Evolutionary conservation across 2,329 filamentous ascomycete species (phyloP), one percentile per base, ranked within the genome.

Genomic region (Trichoderma sp.): DNA sequence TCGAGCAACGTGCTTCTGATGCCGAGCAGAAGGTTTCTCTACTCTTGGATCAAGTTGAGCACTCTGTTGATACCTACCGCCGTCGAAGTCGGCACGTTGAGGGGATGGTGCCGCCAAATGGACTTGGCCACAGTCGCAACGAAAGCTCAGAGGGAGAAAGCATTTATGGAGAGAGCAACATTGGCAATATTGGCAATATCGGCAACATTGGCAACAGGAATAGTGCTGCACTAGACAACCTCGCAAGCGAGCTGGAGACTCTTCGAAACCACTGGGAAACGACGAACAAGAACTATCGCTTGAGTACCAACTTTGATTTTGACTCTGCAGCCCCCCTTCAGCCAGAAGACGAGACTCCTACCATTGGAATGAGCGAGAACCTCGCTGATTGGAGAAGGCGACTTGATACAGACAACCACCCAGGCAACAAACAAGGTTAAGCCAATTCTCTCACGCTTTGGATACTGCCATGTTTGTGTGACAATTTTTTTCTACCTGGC

Each of bases 11-110:
- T 54, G 95, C 94, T 6, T 85, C 88, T 63, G 95, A 97, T 78
- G 96, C 96, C 1, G 96, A 99, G 81, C 90, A 92, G 72, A 97
- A 97, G 76, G 96, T 99, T 26, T 93, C 92, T 37, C 87, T 97
- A 75, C 88, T 99, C 60, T 89, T 99, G 14, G 94, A 98, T 78
- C 95, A 98, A 77, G 94, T 99, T 46, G 95, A 97, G 79, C 89
- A 90, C 51, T 97, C 93, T 4, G 96, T 99, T 18, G 94, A 96
- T 80, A 97, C 92, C 78, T 98, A 98, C 80, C 91, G 96, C 67
- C 91, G 96, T 51, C 93, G 87, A 69, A 90, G 87, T 74, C 86
- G 90, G 49, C 86, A 88, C 72, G 79, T 79, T 56, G 88, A 83
- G 16, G 71, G 76, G 55, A 72, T 73, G 18, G 71, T 72, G 11